Evolutionary conservation across 768 basidiomycete genomes (phyloP), one percentile per base, ranked within the genome.

Genomic region (Cyclocybe cylindracea): DNA sequence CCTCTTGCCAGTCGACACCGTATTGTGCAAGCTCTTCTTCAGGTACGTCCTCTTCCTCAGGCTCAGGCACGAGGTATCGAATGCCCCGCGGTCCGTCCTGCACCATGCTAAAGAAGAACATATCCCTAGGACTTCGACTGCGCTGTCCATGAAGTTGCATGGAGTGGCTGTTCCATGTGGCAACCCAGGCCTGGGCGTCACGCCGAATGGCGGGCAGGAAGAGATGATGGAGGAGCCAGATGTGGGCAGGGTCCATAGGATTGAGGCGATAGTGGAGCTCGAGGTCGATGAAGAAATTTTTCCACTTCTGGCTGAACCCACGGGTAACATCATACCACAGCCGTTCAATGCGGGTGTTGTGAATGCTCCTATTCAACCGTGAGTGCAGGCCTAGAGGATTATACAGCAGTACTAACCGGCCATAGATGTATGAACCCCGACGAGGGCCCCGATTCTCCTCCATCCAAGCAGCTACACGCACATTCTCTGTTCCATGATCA

Each of bases 261-360:
- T 74, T 50, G 1, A 76, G 63, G 3, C 67, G 63, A 55, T 68
- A 43, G 31, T 56, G 49, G 1, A 56, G 16, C 53, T 75, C 72
- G 4, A 75, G 65, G 4, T 54, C 39, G 2, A 40, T 44, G 47
- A 75, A 75, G 36, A 66, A 58, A 2, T 61, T 53, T 19, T 65
- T 58, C 75, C 75, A 76, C 31, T 59, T 60, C 6, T 48, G 44
- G 1, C 67, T 69, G 45, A 71, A 51, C 16, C 60, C 61, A 6
- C 49, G 35, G 1, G 68, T 73, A 10, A 73, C 62, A 51, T 75
- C 70, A 18, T 56, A 62, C 73, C 75, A 75, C 2, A 74, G 60
- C 2, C 69, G 54, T 48, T 75, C 72, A 45, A 75, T 74, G 1
- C 69, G 60, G 5, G 68, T 64, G 53, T 74, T 74, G 54, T 74